phyloP scores from a whole-genome alignment of 2,329 filamentous ascomycete species.

The Phoma herbarum region DNA sequence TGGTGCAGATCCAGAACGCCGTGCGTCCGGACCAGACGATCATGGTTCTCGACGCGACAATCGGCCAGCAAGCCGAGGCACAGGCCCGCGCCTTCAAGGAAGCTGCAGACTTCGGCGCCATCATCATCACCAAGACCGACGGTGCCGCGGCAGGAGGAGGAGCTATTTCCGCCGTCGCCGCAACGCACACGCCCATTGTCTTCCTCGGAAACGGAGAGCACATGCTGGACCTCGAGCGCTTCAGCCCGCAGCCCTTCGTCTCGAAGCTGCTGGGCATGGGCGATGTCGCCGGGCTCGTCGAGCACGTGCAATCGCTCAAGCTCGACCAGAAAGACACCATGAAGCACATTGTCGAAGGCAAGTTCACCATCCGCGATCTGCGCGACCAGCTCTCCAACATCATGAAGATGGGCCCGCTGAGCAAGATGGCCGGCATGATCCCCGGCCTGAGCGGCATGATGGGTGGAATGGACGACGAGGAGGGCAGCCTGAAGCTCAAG shows the following conservation, averaged over 20 bases:
- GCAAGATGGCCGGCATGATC: slow-evolving; percentile 99
- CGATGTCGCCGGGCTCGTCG: slow-evolving; percentile 92
- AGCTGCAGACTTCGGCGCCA: slow-evolving; percentile 94
- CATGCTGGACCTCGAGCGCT: slow-evolving; percentile 92
- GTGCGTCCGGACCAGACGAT: slow-evolving; percentile 95
- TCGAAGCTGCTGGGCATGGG: slow-evolving; percentile 96
- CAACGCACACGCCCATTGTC: slow-evolving; percentile 95
- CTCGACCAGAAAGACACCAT: slow-evolving; percentile 98
- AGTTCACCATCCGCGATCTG: slow-evolving; percentile 93
- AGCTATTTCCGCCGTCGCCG: slow-evolving; percentile 96
- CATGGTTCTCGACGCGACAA: slow-evolving; percentile 96
- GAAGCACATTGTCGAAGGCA: slow-evolving; percentile 97
- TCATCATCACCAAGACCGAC: slow-evolving; percentile 99
- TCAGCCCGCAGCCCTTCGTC: slow-evolving; percentile 91
- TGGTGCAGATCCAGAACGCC: slow-evolving; percentile 94
- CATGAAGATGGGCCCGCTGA: slow-evolving; percentile 99
- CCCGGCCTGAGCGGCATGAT: slow-evolving; percentile 94
- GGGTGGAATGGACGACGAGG: slow-evolving; percentile 95
- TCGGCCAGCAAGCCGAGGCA: slow-evolving; percentile 93
- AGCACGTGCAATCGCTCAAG: slow-evolving; percentile 95
- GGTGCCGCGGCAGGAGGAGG: slow-evolving; percentile 95
- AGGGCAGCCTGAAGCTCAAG: slow-evolving; percentile 90
- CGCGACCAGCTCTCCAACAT: slow-evolving; percentile 96
- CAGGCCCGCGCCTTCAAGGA: slow-evolving; percentile 98
- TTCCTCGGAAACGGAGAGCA: slow-evolving; percentile 98